Evolutionary conservation across 495 filamentous ascomycete genomes (phyloP).

Genomic region (Poronia punctata): DNA sequence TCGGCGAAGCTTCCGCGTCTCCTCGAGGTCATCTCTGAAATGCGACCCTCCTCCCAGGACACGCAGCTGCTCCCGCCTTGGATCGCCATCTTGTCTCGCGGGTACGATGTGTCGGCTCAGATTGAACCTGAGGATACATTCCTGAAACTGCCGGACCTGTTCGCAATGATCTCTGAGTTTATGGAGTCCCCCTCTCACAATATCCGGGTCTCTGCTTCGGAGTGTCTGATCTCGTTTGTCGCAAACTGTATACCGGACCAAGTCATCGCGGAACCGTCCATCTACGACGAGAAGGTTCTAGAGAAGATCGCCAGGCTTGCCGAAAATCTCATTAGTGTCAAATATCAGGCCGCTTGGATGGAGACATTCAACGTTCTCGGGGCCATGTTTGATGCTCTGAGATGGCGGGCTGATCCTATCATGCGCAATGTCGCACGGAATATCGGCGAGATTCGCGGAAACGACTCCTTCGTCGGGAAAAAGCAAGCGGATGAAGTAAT

Average conservation of each 20-base stretch:
- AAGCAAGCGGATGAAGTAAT: slow-evolving; percentile 90
- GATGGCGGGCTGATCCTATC: slow-evolving; percentile 74
- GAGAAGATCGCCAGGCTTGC: slow-evolving; percentile 64
- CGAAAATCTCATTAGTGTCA: slow-evolving; percentile 69
- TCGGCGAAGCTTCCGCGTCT: slow-evolving; percentile 84
- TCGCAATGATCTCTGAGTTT: slow-evolving; percentile 67
- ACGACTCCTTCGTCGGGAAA: slow-evolving; percentile 86
- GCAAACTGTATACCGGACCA: slow-evolving; percentile 75
- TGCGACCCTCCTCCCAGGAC: slow-evolving; percentile 84
- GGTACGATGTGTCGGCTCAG: slow-evolving; percentile 87
- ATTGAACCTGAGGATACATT: slow-evolving; percentile 82
- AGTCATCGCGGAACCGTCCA: slow-evolving; percentile 76
- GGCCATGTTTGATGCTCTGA: slow-evolving; percentile 79
- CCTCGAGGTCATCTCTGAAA: slow-evolving; percentile 76
- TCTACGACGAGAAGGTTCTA: slow-evolving; percentile 80
- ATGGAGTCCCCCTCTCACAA: slow-evolving; percentile 82
- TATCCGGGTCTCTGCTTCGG: slow-evolving; percentile 85
- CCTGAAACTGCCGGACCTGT: slow-evolving; percentile 74
- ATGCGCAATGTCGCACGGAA: slow-evolving; percentile 64
- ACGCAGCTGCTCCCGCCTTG: slow-evolving; percentile 89
- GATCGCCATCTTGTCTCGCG: slow-evolving; percentile 90
- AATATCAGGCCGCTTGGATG: slow-evolving; percentile 90
- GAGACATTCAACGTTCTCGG: slow-evolving; percentile 87
- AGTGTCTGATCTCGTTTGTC: slow-evolving; percentile 88
- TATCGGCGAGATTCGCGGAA: slow-evolving; percentile 80